Conservation (phyloP, 1,284 basidiomycete genomes). For the Coriolopsis trogii region DNA sequence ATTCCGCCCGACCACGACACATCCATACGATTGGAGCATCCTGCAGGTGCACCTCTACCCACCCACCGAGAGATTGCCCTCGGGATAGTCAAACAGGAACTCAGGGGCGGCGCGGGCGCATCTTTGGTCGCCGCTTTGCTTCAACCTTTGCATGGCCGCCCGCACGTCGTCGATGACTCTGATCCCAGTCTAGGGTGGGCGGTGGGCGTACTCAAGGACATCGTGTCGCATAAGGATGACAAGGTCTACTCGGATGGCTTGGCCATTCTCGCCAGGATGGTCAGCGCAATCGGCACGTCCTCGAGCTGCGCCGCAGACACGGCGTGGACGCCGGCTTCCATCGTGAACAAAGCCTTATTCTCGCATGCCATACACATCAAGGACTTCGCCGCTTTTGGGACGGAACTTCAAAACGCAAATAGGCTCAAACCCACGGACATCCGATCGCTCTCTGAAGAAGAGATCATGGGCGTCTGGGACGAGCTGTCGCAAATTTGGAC, state of each 20-base stretch:
- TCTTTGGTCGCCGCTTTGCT: constrained; percentile 45
- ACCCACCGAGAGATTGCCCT: constrained; percentile 35
- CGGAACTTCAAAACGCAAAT: constrained; percentile 25
- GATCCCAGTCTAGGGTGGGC: constrained; percentile 34
- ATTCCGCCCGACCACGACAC: constrained; percentile 6
- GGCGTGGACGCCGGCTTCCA: not conserved
- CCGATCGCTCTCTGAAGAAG: constrained; percentile 43
- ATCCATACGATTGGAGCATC: constrained; percentile 25
- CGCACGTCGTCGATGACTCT: not conserved
- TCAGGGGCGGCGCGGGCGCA: constrained; percentile 42
- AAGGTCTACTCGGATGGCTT: constrained; percentile 40
- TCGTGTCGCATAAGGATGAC: constrained; percentile 38
- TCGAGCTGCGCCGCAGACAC: not conserved
- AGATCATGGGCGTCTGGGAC: constrained; percentile 49
- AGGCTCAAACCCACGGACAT: constrained; percentile 34
- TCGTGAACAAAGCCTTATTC: constrained; percentile 29
- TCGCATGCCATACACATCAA: constrained; percentile 32
- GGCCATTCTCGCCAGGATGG: constrained; percentile 42
- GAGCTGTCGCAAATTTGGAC: constrained; percentile 45
- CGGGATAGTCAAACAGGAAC: constrained; percentile 46
- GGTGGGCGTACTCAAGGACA: constrained; percentile 39
- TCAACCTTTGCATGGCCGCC: constrained; percentile 5
- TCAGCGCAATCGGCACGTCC: constrained; percentile 33
- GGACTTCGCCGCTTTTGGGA: constrained; percentile 26
- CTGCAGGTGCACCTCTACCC: not conserved